phyloP scores from a whole-genome alignment of 169 alveolate genomes.

The Neospora caninum region DNA sequence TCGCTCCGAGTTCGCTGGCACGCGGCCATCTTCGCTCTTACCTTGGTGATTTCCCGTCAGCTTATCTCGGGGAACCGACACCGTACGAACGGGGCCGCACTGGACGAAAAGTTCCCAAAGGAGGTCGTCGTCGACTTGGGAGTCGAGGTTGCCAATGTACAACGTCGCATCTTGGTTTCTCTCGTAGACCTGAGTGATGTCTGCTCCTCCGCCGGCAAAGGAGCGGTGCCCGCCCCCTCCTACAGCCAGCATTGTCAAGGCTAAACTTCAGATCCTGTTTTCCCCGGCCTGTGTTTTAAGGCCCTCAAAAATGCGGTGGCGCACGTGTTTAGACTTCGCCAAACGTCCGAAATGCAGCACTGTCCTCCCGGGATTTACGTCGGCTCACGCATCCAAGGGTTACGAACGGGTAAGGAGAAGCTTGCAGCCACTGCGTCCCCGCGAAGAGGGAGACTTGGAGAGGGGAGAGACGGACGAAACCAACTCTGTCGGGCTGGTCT shows the following conservation, averaged over 20 bases:
- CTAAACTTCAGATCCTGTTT: too few relatives aligned
- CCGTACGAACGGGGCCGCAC: constrained; percentile 96
- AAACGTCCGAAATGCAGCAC: too few relatives aligned
- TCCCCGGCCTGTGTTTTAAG: neutral
- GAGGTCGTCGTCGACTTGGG: constrained; percentile 96
- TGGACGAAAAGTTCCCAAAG: constrained; percentile 98
- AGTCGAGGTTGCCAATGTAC: constrained; percentile 94
- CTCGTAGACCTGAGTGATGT: constrained; percentile 86
- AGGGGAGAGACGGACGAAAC: too few relatives aligned
- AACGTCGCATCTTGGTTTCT: constrained; percentile 93
- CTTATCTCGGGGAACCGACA: constrained; percentile 97
- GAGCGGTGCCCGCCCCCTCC: constrained; percentile 18
- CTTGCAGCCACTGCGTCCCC: too few relatives aligned
- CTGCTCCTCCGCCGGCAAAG: constrained; percentile 69
- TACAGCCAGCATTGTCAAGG: neutral
- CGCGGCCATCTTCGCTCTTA: neutral
- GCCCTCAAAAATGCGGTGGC: neutral
- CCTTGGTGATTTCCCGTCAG: constrained; percentile 73
- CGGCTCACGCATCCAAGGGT: neutral
- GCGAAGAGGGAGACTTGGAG: too few relatives aligned
- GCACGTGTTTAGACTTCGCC: neutral
- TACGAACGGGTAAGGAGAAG: neutral
- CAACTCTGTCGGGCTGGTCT: too few relatives aligned
- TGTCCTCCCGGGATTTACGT: neutral
- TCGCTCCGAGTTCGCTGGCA: neutral